phyloP scores from a whole-genome alignment of 371 early-diverging fungal genomes.

The Amoeboaphelidium protococcarum region DNA sequence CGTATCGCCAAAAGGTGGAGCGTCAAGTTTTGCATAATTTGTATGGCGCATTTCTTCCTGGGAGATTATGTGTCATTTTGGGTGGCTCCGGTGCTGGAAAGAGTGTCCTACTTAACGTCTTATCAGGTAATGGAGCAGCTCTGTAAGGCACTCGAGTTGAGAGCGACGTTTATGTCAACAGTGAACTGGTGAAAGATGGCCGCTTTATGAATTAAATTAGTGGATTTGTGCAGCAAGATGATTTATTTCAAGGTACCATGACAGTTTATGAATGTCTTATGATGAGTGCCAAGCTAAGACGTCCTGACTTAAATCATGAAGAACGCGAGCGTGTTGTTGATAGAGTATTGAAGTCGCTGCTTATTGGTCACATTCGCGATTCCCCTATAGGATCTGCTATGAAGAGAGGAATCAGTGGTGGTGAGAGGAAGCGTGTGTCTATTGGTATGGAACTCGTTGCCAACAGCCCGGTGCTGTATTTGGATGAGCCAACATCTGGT shows the following conservation, averaged over 20 bases:
- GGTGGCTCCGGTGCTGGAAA: slow-evolving; percentile 35
- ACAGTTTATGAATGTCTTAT: slow-evolving; percentile 34
- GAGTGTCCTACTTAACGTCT: slow-evolving; percentile 54
- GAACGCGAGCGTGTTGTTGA: neutral
- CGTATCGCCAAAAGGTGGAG: too few relatives aligned
- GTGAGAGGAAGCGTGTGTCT: slow-evolving; percentile 14
- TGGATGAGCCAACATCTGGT: slow-evolving; percentile 68
- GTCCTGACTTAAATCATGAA: neutral
- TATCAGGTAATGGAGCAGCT: slow-evolving; percentile 60
- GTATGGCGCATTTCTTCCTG: slow-evolving; percentile 41
- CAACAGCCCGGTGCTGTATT: slow-evolving; percentile 41
- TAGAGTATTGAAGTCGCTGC: neutral
- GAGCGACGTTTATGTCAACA: too few relatives aligned
- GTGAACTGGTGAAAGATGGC: too few relatives aligned
- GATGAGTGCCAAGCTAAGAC: neutral
- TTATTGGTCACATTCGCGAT: neutral
- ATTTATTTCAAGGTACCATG: slow-evolving; percentile 47
- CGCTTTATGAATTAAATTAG: too few relatives aligned
- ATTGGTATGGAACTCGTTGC: slow-evolving; percentile 29
- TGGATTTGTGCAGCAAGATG: slow-evolving; percentile 50
- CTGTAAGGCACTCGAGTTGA: too few relatives aligned
- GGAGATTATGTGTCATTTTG: slow-evolving; percentile 53
- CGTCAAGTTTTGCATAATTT: slow-evolving; percentile 31
- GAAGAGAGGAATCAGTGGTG: slow-evolving; percentile 9
- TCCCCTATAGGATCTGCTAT: slow-evolving; percentile 6